Base-by-base conservation (phyloP, 2,329 filamentous ascomycete species). In the Arachnopeziza araneosa region DNA sequence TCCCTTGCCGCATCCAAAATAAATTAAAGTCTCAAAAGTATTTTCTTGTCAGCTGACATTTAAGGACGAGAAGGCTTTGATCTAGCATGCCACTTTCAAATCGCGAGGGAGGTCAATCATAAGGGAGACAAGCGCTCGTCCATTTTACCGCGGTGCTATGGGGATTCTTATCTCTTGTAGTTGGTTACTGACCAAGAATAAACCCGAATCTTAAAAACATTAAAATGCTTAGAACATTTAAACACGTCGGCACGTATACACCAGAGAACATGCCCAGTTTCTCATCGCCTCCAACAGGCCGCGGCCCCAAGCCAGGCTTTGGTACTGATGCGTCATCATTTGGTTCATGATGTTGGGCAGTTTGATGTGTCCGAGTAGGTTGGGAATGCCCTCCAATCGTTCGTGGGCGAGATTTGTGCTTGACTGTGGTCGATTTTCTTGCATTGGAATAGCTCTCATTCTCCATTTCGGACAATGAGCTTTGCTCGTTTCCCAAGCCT, bases 181-280 rank as follows among this genome's bases (percentile, higher is more conserved):
- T 49, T 48, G 24, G 9, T 50, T 50, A 30, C 26, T 30, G 26
- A 63, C 91, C 91, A 23, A 96, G 79, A 60, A 96, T 90, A 68
- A 91, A 86, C 23, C 91, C 91, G 73, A 96, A 96, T 23, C 91
- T 85, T 68, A 96, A 79, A 75, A 96, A 96, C 90, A 96, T 96
- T 63, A 96, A 82, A 74, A 96, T 96, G 68, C 90, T 93, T 66
- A 96, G 77, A 50, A 96, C 91, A 73, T 95, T 96, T 66, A 96
- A 79, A 63, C 88, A 93, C n/a, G 91, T 91, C 1, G 91, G 91
- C 19, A 96, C 89, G 72, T 92, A 96, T 54, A 96, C 89, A 8
- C 89, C 89, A 3, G 86, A 90, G 66, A 91, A 85, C 9, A 85
- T 87, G 48, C 89, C 89, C 60, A 96, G 79, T 75, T 95, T 95